Base-by-base conservation (phyloP, 306 rosid genomes). In the Sicyos edulis region DNA sequence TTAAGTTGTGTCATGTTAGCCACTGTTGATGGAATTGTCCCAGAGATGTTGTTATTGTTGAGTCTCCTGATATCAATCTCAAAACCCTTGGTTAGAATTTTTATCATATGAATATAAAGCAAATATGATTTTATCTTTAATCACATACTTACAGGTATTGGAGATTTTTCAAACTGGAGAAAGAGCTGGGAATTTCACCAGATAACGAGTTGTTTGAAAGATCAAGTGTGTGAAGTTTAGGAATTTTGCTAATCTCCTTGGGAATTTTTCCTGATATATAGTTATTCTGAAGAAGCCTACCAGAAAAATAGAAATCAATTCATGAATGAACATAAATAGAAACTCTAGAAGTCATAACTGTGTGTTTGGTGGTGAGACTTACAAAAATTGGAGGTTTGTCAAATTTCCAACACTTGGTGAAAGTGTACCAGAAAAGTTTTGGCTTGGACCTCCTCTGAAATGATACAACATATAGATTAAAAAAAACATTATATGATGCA, bases 331-430 rank as follows among this genome's bases (percentile, higher is more conserved):
- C 10, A 14, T 2, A 14, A 60, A 26, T 12, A 29, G 21, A 60
- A 29, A 29, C 45, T 60, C 29, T 29, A 60, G 44, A 29, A 24
- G 37, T 54, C 64, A 24, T 20, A 50, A 10, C 21, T 26, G 2
- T 29, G 16, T 66, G 4, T 40, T 5, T 16, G 62, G n/a, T 62
- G 14, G 24, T 7, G 55, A 72, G 4, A 81, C 99, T 89, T 75
- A 93, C 97, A 91, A 79, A 80, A 74, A 69, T 77, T 73, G 86
- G 29, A 93, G 91, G 63, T 89, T 82, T 59, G 96, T 84, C 82
- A 93, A 89, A 81, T 84, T 89, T 75, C 88, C 90, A n/a, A 93
- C 79, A 85, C 89, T 85, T 73, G 99, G 85, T 59, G 97, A 91
- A 59, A 93, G 89, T 26, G 75, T 85, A 10, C 99, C 99, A 49